Percentiles rank a stretch among this genome's conserved stretches.
Evolutionary conservation across 345 rosid species (phyloP).

Genomic region (Eucalyptus tenuipes): DNA sequence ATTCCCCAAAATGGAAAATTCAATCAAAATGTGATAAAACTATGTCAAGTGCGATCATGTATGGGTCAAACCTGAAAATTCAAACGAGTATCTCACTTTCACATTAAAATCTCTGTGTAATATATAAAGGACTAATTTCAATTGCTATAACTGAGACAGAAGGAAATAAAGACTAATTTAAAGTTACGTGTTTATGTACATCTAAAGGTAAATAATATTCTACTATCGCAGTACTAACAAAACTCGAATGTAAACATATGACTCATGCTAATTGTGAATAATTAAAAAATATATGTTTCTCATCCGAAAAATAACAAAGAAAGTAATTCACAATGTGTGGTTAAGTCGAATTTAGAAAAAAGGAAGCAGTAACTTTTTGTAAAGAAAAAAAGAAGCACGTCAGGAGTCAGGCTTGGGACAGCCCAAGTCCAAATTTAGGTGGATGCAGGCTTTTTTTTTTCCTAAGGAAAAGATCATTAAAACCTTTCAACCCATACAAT

Average conservation of each 20-base stretch:
- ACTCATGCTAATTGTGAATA: too few relatives aligned
- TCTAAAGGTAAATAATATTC: background rate
- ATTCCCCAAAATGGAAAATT: background rate
- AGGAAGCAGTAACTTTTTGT: background rate
- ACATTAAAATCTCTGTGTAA: too few relatives aligned
- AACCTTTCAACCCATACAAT: background rate
- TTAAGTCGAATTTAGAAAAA: background rate
- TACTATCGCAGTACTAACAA: background rate
- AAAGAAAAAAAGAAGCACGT: background rate
- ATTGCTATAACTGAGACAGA: background rate
- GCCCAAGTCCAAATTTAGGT: background rate
- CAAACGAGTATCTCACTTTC: too few relatives aligned
- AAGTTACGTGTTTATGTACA: background rate
- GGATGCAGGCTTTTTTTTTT: background rate
- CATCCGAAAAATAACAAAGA: background rate
- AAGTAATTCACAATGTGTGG: background rate
- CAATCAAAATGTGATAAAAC: background rate
- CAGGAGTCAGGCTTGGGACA: background rate
- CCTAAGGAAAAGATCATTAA: background rate
- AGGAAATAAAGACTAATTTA: background rate
- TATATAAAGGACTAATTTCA: too few relatives aligned
- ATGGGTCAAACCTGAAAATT: too few relatives aligned
- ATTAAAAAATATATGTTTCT: background rate
- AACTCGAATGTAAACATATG: too few relatives aligned
- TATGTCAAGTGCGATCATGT: background rate